Percentiles rank a stretch among this genome's conserved stretches.
These are phyloP conservation scores for Mycosphaerella arachidis DNA, from an alignment of 2,329 filamentous ascomycete species.

Conservation along the genomic window DNA sequence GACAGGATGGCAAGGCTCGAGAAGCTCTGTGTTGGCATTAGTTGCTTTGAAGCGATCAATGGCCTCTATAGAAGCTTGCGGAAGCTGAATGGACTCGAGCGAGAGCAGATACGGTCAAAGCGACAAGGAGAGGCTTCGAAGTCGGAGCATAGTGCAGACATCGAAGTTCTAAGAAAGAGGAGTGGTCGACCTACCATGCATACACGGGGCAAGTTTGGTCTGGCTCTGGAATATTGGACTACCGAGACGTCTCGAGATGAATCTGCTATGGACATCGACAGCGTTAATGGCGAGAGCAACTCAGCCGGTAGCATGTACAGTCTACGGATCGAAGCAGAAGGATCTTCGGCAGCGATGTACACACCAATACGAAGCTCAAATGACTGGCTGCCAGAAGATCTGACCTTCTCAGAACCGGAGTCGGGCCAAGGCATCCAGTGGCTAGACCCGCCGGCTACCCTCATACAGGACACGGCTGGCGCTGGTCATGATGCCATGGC, in stretches of 20 bases:
- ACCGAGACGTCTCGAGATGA: constrained; percentile 33
- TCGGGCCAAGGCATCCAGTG: constrained; percentile 49
- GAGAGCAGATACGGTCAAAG: constrained; percentile 45
- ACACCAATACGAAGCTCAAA: constrained; percentile 66
- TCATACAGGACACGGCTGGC: constrained; percentile 39
- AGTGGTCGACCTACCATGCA: constrained; percentile 71
- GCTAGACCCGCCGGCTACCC: constrained; percentile 65
- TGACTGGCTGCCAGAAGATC: constrained; percentile 65
- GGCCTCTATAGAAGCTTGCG: constrained; percentile 68
- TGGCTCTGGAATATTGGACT: constrained; percentile 71
- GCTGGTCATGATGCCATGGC: constrained; percentile 50
- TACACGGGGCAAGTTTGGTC: constrained; percentile 59
- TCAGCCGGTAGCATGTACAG: constrained; percentile 52
- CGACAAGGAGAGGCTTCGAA: constrained; percentile 39
- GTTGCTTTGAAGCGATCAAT: constrained; percentile 71
- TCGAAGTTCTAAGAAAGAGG: constrained; percentile 62
- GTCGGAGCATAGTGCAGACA: constrained; percentile 31
- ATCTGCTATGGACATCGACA: constrained; percentile 35
- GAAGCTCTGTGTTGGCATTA: constrained; percentile 65
- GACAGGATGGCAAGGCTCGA: constrained; percentile 66
- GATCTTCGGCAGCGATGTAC: constrained; percentile 44
- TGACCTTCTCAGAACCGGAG: constrained; percentile 66
- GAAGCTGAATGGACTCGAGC: constrained; percentile 67
- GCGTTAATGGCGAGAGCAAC: not conserved
- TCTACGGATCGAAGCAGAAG: constrained; percentile 62